Evolutionary conservation across 495 filamentous ascomycete species (phyloP).

Genomic region (Trichoderma gamsii): DNA sequence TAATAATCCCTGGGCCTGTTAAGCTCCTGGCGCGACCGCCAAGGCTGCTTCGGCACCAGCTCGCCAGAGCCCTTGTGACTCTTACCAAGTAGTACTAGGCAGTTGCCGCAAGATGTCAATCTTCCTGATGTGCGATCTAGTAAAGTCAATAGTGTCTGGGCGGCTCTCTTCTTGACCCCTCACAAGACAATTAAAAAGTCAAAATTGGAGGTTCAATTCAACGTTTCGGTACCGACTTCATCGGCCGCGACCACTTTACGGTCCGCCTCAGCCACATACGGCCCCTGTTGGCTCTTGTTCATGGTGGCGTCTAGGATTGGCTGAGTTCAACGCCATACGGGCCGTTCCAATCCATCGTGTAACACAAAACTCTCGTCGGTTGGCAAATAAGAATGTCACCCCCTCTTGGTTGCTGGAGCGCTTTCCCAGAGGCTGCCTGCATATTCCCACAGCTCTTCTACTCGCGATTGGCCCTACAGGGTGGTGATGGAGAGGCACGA

Average conservation of each 20-base stretch:
- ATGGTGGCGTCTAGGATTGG: neutral
- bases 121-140: too few relatives aligned
- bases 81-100: neutral
- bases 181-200: too few relatives aligned
- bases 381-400: neutral
- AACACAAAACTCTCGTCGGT: neutral
- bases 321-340: neutral
- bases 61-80: neutral
- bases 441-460: constrained; percentile 1
- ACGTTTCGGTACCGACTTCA: neutral
- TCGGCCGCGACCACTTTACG: neutral
- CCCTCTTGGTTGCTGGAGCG: constrained; percentile 3
- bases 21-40: neutral
- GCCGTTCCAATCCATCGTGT: constrained; percentile 10
- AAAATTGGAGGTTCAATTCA: too few relatives aligned
- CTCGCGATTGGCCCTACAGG: constrained; percentile 4
- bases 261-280: neutral
- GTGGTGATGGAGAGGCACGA: neutral
- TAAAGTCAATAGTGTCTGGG: too few relatives aligned
- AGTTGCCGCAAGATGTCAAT: too few relatives aligned
- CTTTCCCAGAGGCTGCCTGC: constrained; percentile 4
- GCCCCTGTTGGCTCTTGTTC: neutral
- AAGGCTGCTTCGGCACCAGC: neutral
- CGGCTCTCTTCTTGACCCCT: too few relatives aligned
- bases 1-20: neutral